phyloP scores from a whole-genome alignment of 1,284 basidiomycete species.

The Boletus sp. region DNA sequence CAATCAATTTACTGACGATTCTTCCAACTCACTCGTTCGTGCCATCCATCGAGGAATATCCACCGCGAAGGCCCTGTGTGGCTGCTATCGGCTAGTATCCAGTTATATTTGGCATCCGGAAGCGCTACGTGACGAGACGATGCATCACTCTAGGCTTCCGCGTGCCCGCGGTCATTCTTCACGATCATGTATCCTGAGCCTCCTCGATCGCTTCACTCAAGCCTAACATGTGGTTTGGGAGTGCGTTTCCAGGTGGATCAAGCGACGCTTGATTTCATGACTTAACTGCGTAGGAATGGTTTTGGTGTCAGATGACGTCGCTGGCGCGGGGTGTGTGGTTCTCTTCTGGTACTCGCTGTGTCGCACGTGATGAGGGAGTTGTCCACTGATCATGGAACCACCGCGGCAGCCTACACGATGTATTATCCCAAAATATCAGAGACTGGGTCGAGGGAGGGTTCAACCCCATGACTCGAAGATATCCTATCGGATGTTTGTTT shows the following conservation, averaged over 20 bases:
- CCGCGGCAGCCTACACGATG: conserved; percentile 77
- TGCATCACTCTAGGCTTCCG: conserved; percentile 1
- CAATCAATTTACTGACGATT: conserved; percentile 42
- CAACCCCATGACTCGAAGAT: conserved; percentile 52
- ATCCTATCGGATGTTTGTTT: conserved; percentile 85
- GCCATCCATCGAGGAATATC: conserved; percentile 34
- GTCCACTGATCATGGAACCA: background rate
- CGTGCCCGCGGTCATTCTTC: conserved; percentile 14
- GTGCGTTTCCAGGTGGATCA: conserved; percentile 44
- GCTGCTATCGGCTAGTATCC: background rate
- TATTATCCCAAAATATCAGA: conserved; percentile 91
- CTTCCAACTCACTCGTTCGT: conserved; percentile 40
- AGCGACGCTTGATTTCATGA: conserved; percentile 63
- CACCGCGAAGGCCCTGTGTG: conserved; percentile 19
- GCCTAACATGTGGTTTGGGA: conserved; percentile 39
- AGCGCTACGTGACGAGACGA: conserved; percentile 17
- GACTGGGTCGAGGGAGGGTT: conserved; percentile 37
- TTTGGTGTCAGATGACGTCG: conserved; percentile 75
- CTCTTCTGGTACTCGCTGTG: conserved; percentile 75
- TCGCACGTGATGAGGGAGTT: conserved; percentile 7
- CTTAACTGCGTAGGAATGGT: conserved; percentile 72
- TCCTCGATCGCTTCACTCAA: conserved; percentile 34
- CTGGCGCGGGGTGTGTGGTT: conserved; percentile 87
- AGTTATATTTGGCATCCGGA: too few species aligned
- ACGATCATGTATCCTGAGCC: conserved; percentile 5